Percentiles rank a stretch among this genome's conserved stretches.
Conservation (phyloP, 2,329 filamentous ascomycete species). For the Aspergillus oerlinghausenensis region DNA sequence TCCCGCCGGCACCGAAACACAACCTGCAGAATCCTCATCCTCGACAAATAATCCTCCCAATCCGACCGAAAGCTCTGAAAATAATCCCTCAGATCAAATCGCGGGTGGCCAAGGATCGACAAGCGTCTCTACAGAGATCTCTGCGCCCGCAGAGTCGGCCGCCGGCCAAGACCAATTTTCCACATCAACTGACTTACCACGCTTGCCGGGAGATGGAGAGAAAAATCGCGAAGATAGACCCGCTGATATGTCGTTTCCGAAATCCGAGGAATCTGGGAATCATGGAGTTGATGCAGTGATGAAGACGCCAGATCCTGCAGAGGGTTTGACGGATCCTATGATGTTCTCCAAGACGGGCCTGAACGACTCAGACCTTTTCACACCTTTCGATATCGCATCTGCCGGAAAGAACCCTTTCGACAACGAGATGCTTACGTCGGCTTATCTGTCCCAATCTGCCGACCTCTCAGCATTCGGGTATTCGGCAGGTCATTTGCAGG, state of each 20-base stretch:
- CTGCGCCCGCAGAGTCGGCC: not conserved
- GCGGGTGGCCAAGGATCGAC: not conserved
- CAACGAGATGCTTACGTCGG: conserved; percentile 36
- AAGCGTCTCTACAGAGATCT: not conserved
- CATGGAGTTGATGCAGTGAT: not conserved
- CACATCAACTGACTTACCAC: not conserved
- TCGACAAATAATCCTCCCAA: not conserved
- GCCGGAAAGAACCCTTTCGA: conserved; percentile 33
- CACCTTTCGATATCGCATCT: conserved; percentile 30
- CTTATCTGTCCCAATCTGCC: conserved; percentile 34
- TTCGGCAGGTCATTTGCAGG: conserved; percentile 22
- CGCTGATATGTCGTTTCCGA: conserved; percentile 6
- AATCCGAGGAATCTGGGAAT: conserved; percentile 5
- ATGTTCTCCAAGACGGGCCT: conserved; percentile 27
- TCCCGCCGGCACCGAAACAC: conserved; percentile 15
- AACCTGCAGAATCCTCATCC: conserved; percentile 3
- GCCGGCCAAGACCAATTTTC: conserved; percentile 5
- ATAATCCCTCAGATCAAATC: not conserved
- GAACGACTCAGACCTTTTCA: conserved; percentile 32
- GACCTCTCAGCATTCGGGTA: conserved; percentile 34
- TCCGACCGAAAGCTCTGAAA: not conserved
- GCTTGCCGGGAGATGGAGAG: conserved; percentile 5
- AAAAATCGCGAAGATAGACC: conserved; percentile 10
- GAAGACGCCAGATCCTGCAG: conserved; percentile 21
- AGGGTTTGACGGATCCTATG: conserved; percentile 31